Percentiles rank a stretch among this genome's conserved stretches.
Conservation (phyloP, 2,329 filamentous ascomycete genomes). For the Westerdykella aurantiaca region DNA sequence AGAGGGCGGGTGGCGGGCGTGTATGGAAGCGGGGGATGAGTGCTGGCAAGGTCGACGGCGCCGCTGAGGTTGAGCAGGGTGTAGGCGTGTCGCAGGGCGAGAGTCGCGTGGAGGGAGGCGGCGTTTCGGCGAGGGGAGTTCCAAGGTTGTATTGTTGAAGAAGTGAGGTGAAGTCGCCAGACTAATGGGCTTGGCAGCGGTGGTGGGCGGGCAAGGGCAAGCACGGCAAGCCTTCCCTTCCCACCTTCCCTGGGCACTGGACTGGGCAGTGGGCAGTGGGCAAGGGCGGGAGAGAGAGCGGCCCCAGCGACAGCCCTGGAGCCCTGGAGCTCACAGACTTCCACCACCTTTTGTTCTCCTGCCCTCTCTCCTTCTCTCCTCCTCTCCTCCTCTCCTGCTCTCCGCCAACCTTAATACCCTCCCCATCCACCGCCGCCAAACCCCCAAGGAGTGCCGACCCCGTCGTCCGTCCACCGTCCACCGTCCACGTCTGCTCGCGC, state of each 20-base stretch:
- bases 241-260: background rate
- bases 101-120: background rate
- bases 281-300: too few relatives aligned
- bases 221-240: too few relatives aligned
- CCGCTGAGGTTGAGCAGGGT: background rate
- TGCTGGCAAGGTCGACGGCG: background rate
- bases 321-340: background rate
- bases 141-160: too few relatives aligned
- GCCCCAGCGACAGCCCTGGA: background rate
- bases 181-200: background rate
- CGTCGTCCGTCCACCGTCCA: conserved; percentile 4
- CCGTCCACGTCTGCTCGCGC: conserved; percentile 3
- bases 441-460: background rate
- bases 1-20: background rate
- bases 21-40: background rate
- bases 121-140: background rate
- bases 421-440: background rate
- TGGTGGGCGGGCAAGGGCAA: background rate
- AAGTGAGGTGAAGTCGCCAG: background rate
- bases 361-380: conserved; percentile 3
- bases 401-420: background rate
- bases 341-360: too few relatives aligned
- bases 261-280: background rate
- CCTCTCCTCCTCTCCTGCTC: conserved; percentile 9
- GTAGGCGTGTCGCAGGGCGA: background rate